Percentiles rank a stretch among this genome's conserved stretches.
These are phyloP conservation scores for Fusarium torreyae DNA, from an alignment of 2,329 filamentous ascomycete genomes.

Conservation along the genomic window DNA sequence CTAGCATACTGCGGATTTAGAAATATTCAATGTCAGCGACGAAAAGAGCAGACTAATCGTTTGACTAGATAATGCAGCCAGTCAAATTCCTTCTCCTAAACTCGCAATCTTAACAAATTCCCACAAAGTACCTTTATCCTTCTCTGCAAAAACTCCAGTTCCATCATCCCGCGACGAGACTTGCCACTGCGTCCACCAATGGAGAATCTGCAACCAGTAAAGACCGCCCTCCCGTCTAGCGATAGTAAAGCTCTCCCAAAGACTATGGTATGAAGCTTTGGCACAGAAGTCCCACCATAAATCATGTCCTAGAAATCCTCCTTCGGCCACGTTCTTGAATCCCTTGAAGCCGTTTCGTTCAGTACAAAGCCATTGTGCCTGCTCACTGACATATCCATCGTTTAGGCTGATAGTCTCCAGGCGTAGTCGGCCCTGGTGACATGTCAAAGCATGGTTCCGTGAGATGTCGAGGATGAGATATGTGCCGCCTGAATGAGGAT, in stretches of 20 bases:
- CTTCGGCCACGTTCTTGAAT: background rate
- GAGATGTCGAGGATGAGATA: conserved; percentile 7
- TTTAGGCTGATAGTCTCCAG: background rate
- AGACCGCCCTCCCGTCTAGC: background rate
- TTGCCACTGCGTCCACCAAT: conserved; percentile 23
- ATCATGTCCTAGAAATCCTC: conserved; percentile 8
- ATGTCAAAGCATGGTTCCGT: conserved; percentile 4
- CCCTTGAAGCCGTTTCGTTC: conserved; percentile 9
- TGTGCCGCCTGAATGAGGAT: background rate
- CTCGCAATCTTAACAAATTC: conserved; percentile 9
- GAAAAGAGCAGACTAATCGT: too few relatives aligned
- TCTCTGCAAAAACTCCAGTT: background rate
- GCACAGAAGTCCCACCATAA: conserved; percentile 8
- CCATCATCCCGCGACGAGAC: conserved; percentile 4
- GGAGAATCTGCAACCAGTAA: conserved; percentile 10
- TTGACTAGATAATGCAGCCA: too few relatives aligned
- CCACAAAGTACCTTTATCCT: conserved; percentile 7
- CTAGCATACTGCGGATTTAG: too few relatives aligned
- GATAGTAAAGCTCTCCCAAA: conserved; percentile 17
- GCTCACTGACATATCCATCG: background rate
- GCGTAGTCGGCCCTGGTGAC: background rate
- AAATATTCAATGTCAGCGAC: too few relatives aligned
- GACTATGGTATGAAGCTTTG: conserved; percentile 3
- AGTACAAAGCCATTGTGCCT: conserved; percentile 7
- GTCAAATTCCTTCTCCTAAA: background rate